Evolutionary conservation across 2,329 filamentous ascomycete species (phyloP).

Genomic region (Claviceps cyperi): DNA sequence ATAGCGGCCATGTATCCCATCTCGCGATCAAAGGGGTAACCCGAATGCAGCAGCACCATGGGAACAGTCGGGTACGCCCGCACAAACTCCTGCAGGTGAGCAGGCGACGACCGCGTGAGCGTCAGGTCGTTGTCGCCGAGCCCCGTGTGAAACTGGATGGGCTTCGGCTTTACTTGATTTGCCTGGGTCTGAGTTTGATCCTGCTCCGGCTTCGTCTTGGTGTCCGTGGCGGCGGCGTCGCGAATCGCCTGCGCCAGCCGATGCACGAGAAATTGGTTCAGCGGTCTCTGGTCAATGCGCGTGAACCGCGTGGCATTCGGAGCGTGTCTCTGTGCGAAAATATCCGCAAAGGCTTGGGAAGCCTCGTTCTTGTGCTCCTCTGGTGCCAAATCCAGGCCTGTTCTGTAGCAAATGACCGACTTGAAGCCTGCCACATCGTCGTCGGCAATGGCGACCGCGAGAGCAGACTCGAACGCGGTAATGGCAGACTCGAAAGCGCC

Average conservation of each 20-base stretch:
- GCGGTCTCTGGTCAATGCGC: slow-evolving; percentile 43
- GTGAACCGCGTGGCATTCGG: slow-evolving; percentile 22
- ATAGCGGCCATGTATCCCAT: slow-evolving; percentile 64
- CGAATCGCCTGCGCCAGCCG: slow-evolving; percentile 44
- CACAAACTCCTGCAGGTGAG: slow-evolving; percentile 61
- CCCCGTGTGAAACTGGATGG: slow-evolving; percentile 73
- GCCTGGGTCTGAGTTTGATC: too few species aligned
- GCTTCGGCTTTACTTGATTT: slow-evolving; percentile 31
- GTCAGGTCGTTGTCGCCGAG: slow-evolving; percentile 68
- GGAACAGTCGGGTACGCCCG: slow-evolving; percentile 52
- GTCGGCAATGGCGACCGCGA: slow-evolving; percentile 45
- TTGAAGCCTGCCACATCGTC: slow-evolving; percentile 66
- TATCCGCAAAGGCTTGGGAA: slow-evolving; percentile 22
- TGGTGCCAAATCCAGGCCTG: slow-evolving; percentile 47
- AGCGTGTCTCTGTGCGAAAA: slow-evolving; percentile 15
- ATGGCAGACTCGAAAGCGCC: slow-evolving; percentile 21
- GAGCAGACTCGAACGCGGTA: slow-evolving; percentile 23
- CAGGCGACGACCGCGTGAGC: slow-evolving; percentile 55
- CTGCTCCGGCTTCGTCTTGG: slow-evolving; percentile 15
- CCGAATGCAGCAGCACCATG: slow-evolving; percentile 65
- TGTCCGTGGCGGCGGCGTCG: slow-evolving; percentile 16
- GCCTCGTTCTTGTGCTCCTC: slow-evolving; percentile 27
- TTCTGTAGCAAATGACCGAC: slow-evolving; percentile 68
- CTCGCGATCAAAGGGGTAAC: slow-evolving; percentile 70
- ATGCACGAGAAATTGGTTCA: slow-evolving; percentile 59